Conservation (phyloP, 2,329 filamentous ascomycete species). For the Colletotrichum navitas region DNA sequence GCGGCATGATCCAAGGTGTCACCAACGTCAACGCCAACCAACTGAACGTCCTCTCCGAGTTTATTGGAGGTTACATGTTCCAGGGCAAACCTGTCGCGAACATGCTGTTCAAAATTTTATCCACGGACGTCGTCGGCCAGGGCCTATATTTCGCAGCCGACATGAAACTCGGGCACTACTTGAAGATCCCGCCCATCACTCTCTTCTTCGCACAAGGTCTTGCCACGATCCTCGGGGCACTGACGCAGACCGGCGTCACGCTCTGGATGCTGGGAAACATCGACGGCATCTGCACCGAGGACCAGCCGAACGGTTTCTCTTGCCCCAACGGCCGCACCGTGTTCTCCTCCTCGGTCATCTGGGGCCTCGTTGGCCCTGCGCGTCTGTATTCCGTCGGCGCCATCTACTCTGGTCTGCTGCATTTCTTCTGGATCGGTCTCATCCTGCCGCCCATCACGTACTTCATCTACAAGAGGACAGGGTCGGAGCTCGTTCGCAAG, state of each 20-base stretch:
- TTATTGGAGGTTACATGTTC: constrained; percentile 63
- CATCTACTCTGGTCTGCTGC: constrained; percentile 63
- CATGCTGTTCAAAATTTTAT: constrained; percentile 42
- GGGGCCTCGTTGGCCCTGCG: constrained; percentile 67
- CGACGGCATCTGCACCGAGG: constrained; percentile 61
- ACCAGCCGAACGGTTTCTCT: constrained; percentile 64
- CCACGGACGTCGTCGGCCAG: constrained; percentile 50
- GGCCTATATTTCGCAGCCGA: constrained; percentile 61
- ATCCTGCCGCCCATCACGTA: constrained; percentile 63
- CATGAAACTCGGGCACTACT: constrained; percentile 59
- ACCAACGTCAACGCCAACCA: constrained; percentile 62
- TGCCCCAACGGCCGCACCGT: constrained; percentile 71
- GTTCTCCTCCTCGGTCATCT: constrained; percentile 71
- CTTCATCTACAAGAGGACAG: constrained; percentile 60
- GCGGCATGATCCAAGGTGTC: constrained; percentile 61
- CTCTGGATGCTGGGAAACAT: constrained; percentile 58
- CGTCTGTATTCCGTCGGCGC: constrained; percentile 53
- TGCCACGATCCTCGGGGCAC: constrained; percentile 57
- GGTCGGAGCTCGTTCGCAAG: constrained; percentile 60
- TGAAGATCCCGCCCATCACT: constrained; percentile 69
- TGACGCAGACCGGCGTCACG: constrained; percentile 54
- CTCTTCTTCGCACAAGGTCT: constrained; percentile 73
- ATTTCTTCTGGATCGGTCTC: constrained; percentile 66
- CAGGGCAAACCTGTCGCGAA: constrained; percentile 54
- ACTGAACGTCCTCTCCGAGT: constrained; percentile 38